These are phyloP conservation scores for Bocquillonia castaneifolia DNA, from an alignment of 441 rosid genomes.

Conservation along the genomic window DNA sequence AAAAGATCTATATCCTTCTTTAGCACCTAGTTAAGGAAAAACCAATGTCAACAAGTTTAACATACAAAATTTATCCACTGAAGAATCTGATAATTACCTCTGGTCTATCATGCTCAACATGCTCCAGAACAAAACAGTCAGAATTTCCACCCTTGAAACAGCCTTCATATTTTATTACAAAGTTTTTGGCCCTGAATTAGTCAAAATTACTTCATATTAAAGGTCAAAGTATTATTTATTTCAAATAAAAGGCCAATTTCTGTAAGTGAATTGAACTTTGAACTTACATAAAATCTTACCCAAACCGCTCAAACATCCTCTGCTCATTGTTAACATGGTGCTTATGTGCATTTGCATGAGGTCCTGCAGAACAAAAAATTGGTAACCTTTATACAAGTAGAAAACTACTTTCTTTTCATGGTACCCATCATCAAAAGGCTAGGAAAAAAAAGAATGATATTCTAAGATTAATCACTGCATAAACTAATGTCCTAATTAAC, in stretches of 20 bases:
- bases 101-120: slow-evolving; percentile 90
- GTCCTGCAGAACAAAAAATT: slow-evolving; percentile 56
- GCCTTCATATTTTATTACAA: slow-evolving; percentile 71
- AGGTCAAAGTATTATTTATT: not conserved
- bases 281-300: slow-evolving; percentile 38
- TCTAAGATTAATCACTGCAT: slow-evolving; percentile 1
- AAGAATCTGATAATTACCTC: slow-evolving; percentile 44
- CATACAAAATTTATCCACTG: slow-evolving; percentile 2
- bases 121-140: slow-evolving; percentile 86
- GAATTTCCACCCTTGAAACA: slow-evolving; percentile 64
- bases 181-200: slow-evolving; percentile 72
- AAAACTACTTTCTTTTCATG: not conserved
- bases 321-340: slow-evolving; percentile 63
- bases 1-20: slow-evolving; percentile 65
- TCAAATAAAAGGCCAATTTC: not conserved
- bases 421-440: not conserved
- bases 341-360: slow-evolving; percentile 72
- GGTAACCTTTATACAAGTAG: no score
- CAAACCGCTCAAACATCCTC: slow-evolving; percentile 83
- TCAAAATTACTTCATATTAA: slow-evolving; percentile 17
- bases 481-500: not conserved
- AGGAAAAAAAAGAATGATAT: not conserved
- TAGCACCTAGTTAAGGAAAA: slow-evolving; percentile 41
- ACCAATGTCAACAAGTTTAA: slow-evolving; percentile 18
- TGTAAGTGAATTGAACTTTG: no score